These are phyloP conservation scores for Podosphaera aphanis DNA, from an alignment of 2,329 filamentous ascomycete genomes.

Conservation along the genomic window DNA sequence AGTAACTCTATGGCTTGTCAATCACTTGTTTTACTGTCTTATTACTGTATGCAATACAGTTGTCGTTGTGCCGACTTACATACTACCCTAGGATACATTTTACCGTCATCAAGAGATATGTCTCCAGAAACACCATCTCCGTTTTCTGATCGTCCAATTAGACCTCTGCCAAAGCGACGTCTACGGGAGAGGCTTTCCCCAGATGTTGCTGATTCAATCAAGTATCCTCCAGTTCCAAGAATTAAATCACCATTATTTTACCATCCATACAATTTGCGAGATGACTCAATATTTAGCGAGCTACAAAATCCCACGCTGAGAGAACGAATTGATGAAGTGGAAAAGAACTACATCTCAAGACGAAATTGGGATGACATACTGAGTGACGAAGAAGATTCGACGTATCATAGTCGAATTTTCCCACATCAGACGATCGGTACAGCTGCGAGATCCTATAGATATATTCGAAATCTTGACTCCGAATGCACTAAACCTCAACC, in stretches of 20 bases:
- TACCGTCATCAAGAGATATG: slow-evolving; percentile 25
- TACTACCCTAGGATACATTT: slow-evolving; percentile 12
- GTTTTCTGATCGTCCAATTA: slow-evolving; percentile 77
- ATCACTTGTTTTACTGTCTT: too few relatives aligned
- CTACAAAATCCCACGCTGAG: slow-evolving; percentile 13
- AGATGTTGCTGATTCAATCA: slow-evolving; percentile 60
- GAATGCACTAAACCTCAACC: slow-evolving; percentile 27
- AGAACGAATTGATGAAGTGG: slow-evolving; percentile 13
- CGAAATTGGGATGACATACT: slow-evolving; percentile 32
- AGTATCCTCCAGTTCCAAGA: slow-evolving; percentile 56
- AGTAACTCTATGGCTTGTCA: not conserved
- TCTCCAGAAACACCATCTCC: slow-evolving; percentile 56
- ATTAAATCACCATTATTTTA: slow-evolving; percentile 53
- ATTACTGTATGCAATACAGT: too few relatives aligned
- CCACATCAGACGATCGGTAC: slow-evolving; percentile 25
- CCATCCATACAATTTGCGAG: slow-evolving; percentile 26
- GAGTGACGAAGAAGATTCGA: slow-evolving; percentile 32
- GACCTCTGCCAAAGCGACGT: slow-evolving; percentile 71
- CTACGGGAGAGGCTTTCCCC: slow-evolving; percentile 71
- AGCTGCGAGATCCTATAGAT: slow-evolving; percentile 20
- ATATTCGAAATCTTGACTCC: slow-evolving; percentile 22
- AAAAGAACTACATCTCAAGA: slow-evolving; percentile 20
- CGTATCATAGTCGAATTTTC: slow-evolving; percentile 17
- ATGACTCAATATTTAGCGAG: slow-evolving; percentile 16
- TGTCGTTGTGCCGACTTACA: too few relatives aligned